Evolutionary conservation across 1,284 basidiomycete species (phyloP).

Genomic region (Marasmius sp.): DNA sequence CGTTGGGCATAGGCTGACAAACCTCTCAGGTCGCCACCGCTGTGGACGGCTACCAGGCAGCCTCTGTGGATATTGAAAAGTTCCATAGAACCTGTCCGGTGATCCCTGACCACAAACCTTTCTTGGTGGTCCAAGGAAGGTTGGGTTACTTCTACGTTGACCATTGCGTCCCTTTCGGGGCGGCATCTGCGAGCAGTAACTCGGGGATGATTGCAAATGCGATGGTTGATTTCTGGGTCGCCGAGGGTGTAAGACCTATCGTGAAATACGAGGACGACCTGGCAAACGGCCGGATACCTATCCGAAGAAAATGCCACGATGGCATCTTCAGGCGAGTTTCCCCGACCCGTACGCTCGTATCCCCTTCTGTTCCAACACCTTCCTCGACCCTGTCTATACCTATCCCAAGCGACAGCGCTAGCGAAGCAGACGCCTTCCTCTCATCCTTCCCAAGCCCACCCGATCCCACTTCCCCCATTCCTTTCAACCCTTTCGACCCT

Average conservation of each 20-base stretch:
- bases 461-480: no score
- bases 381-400: no score
- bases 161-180: constrained; percentile 27
- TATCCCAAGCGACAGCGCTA: no score
- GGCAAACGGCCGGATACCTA: constrained; percentile 21
- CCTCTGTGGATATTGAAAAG: no score
- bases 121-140: constrained; percentile 19
- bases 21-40: no score
- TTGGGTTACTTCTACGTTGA: constrained; percentile 24
- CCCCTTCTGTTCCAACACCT: no score
- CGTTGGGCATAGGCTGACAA: no score
- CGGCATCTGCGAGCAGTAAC: constrained; percentile 24
- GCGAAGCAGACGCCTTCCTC: not conserved
- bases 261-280: constrained; percentile 35
- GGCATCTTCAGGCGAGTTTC: not conserved
- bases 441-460: not conserved
- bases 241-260: constrained; percentile 17
- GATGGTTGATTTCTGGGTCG: constrained; percentile 25
- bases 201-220: constrained; percentile 30
- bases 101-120: no score
- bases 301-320: not conserved
- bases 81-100: no score
- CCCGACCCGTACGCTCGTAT: no score
- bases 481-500: no score
- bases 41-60: no score